Base-by-base conservation (phyloP, 768 basidiomycete genomes). In the Mycena amicta region DNA sequence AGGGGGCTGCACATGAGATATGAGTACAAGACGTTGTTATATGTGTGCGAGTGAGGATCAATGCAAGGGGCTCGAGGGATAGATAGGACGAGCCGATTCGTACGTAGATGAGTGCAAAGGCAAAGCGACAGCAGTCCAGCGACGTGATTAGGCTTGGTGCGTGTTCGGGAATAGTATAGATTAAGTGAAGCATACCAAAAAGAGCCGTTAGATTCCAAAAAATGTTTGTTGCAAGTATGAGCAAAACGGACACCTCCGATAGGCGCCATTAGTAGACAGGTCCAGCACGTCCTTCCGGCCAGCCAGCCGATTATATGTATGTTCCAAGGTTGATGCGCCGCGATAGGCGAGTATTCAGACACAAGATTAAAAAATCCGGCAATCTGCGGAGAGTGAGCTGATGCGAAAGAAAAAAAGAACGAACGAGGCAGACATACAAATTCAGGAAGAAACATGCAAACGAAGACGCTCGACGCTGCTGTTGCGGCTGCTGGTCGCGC, bases 401-500 rank as follows among this genome's bases (percentile, higher is more conserved):
- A 6, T 6, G 20, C 43, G 22, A 45, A 15, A 45, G 20, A 13
- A 45, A 45, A 37, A 37, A 37, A 37, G 8, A 37, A 8, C 8
- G 8, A 37, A 18, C 6, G 20, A 23, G 43, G 20, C 12, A 8
- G 20, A 15, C 43, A 3, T 26, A 64, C 62, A 26, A 51, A 53
- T 57, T 60, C 49, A 60, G 47, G 62, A 57, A 49, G 57, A 5
- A 52, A 5, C 22, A 4, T 49, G 62, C 31, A 46, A 37, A 8
- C 59, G 52, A 5, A 57, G 59, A 46, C 56, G 62, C 26, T 63
- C 62, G 23, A 63, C 29, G 39, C 62, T 64, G 31, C 53, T 54
- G 26, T 83, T 81, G 28, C 71, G 71, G 57, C 74, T 78, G 41
- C 56, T 74, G 53, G 74, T 78, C 66, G 75, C 70, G 66, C 76